A percentile compares a stretch with the other conserved stretches of the same genome.
These are phyloP conservation scores for Saturnispora silvae DNA, from an alignment of 805 yeast genomes.

Conservation along the genomic window DNA sequence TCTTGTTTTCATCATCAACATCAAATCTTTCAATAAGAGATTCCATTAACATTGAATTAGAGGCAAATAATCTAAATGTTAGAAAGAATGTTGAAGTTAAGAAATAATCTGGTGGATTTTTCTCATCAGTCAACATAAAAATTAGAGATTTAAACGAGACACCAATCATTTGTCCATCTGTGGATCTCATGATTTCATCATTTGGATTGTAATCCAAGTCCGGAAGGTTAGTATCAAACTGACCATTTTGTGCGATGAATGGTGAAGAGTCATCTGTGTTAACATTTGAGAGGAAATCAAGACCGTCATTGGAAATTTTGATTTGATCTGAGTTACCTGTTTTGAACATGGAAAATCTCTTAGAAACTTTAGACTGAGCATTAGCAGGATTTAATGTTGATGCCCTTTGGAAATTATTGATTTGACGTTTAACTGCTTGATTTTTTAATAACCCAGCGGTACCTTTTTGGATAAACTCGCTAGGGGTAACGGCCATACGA, in stretches of 20 bases:
- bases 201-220: constrained; percentile 16
- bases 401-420: constrained; percentile 10
- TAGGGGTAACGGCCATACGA: constrained; percentile 45
- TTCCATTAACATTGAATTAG: constrained; percentile 56
- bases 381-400: constrained; percentile 5
- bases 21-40: constrained; percentile 60
- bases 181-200: constrained; percentile 38
- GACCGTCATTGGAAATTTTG: constrained; percentile 38
- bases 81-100: constrained; percentile 66
- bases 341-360: constrained; percentile 40
- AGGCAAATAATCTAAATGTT: constrained; percentile 63
- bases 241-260: constrained; percentile 19
- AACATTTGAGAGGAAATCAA: constrained; percentile 28
- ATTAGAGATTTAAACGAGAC: constrained; percentile 64
- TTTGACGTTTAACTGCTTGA: constrained; percentile 24
- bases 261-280: constrained; percentile 17
- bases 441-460: constrained; percentile 47
- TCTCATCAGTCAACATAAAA: constrained; percentile 55
- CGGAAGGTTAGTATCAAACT: constrained; percentile 1
- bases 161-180: constrained; percentile 48
- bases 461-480: constrained; percentile 49
- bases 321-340: constrained; percentile 41
- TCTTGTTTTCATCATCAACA: constrained; percentile 29
- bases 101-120: constrained; percentile 52
- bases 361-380: constrained; percentile 14